Evolutionary conservation across 192 early-diverging fungal genomes (phyloP).

Genomic region (Gamsiella multidivaricata): DNA sequence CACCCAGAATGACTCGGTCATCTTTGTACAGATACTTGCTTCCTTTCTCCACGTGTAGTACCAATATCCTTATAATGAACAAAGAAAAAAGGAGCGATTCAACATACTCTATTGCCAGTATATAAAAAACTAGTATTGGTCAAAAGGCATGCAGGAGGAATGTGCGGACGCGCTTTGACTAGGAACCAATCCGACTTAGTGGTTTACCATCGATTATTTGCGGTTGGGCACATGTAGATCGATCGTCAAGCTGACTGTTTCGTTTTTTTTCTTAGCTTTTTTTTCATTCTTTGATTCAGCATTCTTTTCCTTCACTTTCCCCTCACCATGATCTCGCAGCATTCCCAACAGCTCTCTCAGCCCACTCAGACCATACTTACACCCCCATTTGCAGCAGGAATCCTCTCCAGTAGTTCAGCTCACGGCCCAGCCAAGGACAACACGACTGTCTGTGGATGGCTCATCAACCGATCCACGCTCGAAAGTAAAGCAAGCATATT

Average conservation of each 20-base stretch:
- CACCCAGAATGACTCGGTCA: background rate
- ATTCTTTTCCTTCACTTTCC: background rate
- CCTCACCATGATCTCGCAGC: background rate
- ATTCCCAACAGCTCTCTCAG: background rate
- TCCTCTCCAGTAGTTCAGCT: background rate
- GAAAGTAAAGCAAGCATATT: slow-evolving; percentile 5
- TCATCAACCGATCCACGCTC: slow-evolving; percentile 13
- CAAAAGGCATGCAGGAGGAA: too few relatives aligned
- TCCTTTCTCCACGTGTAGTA: background rate
- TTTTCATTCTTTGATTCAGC: background rate
- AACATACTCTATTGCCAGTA: too few relatives aligned
- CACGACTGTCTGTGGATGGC: slow-evolving; percentile 26
- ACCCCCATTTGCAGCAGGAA: background rate
- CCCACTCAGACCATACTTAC: slow-evolving; percentile 6
- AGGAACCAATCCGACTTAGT: too few relatives aligned
- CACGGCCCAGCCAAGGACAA: background rate
- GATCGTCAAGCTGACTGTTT: too few relatives aligned
- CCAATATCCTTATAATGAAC: too few relatives aligned
- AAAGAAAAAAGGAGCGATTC: too few relatives aligned
- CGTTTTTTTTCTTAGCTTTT: background rate
- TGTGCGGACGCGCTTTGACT: too few relatives aligned
- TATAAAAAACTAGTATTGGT: too few relatives aligned
- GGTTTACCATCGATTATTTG: too few relatives aligned
- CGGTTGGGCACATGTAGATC: too few relatives aligned
- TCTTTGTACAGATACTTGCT: background rate